phyloP scores from a whole-genome alignment of 2,329 filamentous ascomycete genomes.

The Alternaria sp. region DNA sequence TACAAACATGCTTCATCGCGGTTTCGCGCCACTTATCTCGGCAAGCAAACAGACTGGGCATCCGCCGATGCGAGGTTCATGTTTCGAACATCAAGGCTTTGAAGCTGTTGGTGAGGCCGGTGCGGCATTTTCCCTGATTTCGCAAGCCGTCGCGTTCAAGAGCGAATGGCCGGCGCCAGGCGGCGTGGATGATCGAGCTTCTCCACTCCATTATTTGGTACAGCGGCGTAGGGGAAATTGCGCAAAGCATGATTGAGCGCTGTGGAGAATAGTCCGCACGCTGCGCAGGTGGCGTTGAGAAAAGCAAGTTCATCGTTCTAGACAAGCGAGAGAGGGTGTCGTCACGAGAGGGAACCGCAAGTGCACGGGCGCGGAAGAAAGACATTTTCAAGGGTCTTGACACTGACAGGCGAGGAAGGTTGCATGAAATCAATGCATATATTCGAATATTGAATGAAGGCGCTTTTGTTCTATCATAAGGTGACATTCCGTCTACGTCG shows the following conservation, averaged over 20 bases:
- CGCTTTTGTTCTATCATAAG: constrained; percentile 17
- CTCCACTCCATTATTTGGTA: background rate
- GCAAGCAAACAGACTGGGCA: constrained; percentile 11
- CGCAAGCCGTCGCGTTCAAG: background rate
- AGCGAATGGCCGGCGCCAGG: background rate
- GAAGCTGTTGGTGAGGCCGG: background rate
- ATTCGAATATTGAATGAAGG: constrained; percentile 17
- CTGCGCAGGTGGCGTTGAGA: background rate
- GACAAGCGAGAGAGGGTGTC: background rate
- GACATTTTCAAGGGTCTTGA: background rate
- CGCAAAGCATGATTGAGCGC: background rate
- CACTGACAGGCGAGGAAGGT: background rate
- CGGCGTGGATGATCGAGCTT: background rate
- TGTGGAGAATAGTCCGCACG: background rate
- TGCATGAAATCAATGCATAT: constrained; percentile 15
- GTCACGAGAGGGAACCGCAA: background rate
- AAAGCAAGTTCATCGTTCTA: background rate
- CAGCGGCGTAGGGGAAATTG: background rate
- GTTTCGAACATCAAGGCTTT: constrained; percentile 11
- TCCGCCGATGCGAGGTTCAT: background rate
- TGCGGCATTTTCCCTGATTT: background rate
- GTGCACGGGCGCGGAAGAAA: background rate
- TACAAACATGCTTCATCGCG: constrained; percentile 7
- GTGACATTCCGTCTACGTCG: background rate
- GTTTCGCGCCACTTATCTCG: constrained; percentile 6